phyloP scores from a whole-genome alignment of 805 yeast genomes.

The Barnettozyma populi region DNA sequence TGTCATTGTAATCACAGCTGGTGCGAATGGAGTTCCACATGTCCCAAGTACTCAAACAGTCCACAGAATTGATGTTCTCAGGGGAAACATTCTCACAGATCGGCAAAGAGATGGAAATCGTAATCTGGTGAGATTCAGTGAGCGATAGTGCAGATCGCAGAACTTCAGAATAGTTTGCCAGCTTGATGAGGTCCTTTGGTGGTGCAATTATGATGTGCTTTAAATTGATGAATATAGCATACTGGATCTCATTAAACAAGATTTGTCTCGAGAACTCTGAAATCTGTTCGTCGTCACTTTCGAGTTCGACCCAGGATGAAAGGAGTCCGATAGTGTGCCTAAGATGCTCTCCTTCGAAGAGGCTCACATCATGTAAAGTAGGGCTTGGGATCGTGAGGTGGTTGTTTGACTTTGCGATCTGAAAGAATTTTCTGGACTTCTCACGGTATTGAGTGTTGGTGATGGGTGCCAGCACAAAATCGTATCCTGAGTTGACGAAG shows the following conservation, averaged over 20 bases:
- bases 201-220: constrained; percentile 55
- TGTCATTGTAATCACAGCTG: constrained; percentile 46
- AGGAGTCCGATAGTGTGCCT: constrained; percentile 46
- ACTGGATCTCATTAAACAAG: constrained; percentile 49
- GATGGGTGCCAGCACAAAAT: constrained; percentile 46
- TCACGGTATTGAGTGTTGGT: constrained; percentile 48
- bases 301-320: constrained; percentile 69
- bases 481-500: constrained; percentile 38
- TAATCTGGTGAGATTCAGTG: constrained; percentile 23
- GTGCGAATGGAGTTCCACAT: constrained; percentile 64
- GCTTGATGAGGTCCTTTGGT: constrained; percentile 50
- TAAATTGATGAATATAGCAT: constrained; percentile 56
- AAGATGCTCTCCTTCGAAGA: constrained; percentile 38
- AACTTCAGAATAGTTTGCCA: constrained; percentile 44
- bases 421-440: constrained; percentile 34
- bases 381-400: constrained; percentile 36
- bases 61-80: constrained; percentile 27
- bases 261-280: constrained; percentile 55
- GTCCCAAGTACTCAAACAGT: constrained; percentile 63
- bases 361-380: constrained; percentile 34
- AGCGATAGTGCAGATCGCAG: constrained; percentile 30
- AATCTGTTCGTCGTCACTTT: constrained; percentile 42
- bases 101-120: constrained; percentile 43
- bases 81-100: constrained; percentile 39
- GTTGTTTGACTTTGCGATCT: constrained; percentile 24